A percentile compares a stretch with the other conserved stretches of the same genome.
These are phyloP conservation scores for Anethum foeniculum DNA, from an alignment of 140 eudicot genomes.

Conservation along the genomic window DNA sequence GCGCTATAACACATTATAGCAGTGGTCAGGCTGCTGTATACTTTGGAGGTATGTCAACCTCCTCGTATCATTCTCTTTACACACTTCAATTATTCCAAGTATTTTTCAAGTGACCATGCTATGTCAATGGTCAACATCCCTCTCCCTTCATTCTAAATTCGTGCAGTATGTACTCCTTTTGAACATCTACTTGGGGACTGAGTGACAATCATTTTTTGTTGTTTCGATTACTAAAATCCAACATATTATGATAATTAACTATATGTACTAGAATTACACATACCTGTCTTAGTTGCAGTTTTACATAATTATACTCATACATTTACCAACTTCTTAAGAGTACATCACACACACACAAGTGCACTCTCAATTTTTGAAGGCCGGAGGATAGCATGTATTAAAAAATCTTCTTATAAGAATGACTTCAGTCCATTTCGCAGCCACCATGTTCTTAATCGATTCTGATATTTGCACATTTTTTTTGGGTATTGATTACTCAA, in stretches of 20 bases:
- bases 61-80: background rate
- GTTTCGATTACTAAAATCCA: background rate
- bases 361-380: background rate
- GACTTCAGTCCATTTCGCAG: background rate
- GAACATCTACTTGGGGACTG: background rate
- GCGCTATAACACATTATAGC: conserved; percentile 81
- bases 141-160: background rate
- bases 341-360: background rate
- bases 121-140: background rate
- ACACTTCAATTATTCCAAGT: background rate
- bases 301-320: background rate
- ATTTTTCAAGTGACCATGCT: background rate
- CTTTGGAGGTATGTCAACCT: conserved; percentile 55
- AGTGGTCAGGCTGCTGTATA: conserved; percentile 93
- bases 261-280: too few relatives aligned
- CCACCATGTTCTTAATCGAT: background rate
- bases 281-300: too few relatives aligned
- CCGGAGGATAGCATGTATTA: background rate
- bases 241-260: background rate
- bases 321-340: background rate
- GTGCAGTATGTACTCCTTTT: background rate
- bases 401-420: background rate
- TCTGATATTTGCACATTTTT: background rate
- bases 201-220: background rate
- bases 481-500: background rate